These are phyloP conservation scores for Trichaptum fuscoviolaceum DNA, from an alignment of 768 basidiomycete species.

Conservation along the genomic window DNA sequence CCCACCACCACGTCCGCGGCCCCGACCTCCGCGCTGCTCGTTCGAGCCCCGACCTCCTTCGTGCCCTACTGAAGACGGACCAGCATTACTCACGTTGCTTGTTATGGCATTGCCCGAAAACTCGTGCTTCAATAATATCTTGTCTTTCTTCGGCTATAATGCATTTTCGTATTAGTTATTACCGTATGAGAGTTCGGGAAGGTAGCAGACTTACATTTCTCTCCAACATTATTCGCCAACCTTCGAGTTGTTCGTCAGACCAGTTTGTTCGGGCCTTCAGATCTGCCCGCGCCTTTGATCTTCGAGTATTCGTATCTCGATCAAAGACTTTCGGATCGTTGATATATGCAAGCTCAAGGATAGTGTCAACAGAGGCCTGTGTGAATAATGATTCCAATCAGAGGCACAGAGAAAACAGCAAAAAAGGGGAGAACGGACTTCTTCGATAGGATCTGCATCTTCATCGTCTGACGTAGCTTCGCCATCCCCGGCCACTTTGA, in stretches of 20 bases:
- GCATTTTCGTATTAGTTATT: constrained; percentile 4
- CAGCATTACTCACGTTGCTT: constrained; percentile 2
- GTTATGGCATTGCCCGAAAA: constrained; percentile 56
- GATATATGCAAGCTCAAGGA: constrained; percentile 75
- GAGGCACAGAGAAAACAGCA: not conserved
- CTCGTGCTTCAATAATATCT: constrained; percentile 69
- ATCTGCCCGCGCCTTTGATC: constrained; percentile 60
- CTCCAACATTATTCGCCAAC: constrained; percentile 89
- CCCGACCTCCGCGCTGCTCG: constrained; percentile 27
- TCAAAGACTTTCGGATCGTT: constrained; percentile 72
- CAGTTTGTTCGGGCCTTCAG: constrained; percentile 71
- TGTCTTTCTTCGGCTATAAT: constrained; percentile 64
- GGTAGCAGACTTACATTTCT: constrained; percentile 56
- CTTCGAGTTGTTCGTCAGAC: constrained; percentile 85
- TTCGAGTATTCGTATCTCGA: constrained; percentile 64
- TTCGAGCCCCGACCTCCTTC: not conserved
- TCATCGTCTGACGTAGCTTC: constrained; percentile 36
- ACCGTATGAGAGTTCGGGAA: constrained; percentile 2
- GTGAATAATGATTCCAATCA: not conserved
- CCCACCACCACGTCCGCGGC: constrained; percentile 33
- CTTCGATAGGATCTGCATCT: constrained; percentile 30
- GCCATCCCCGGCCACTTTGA: constrained; percentile 58
- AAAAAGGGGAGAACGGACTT: constrained; percentile 10
- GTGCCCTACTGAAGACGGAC: constrained; percentile 6
- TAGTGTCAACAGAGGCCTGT: constrained; percentile 39